These are phyloP conservation scores for Salix suchowensis DNA, from an alignment of 345 rosid species.

Conservation along the genomic window DNA sequence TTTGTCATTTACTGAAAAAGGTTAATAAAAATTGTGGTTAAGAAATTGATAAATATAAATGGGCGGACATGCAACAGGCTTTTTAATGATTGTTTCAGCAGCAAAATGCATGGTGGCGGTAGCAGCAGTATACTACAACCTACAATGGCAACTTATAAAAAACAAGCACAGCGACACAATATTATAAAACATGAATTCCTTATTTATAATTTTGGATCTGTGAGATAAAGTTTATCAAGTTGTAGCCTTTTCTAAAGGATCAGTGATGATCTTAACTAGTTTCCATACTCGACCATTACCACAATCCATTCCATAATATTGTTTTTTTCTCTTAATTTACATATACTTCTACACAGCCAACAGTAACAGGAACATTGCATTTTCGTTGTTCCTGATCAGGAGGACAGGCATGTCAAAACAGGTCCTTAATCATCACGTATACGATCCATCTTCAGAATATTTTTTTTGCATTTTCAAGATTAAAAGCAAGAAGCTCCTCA, in stretches of 20 bases:
- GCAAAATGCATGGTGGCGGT: neutral
- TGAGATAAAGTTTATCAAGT: neutral
- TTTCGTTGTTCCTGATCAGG: neutral
- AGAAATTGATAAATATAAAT: neutral
- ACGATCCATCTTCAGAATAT: neutral
- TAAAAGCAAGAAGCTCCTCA: neutral
- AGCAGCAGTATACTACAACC: neutral
- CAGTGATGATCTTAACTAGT: neutral
- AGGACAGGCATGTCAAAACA: neutral
- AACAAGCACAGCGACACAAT: slow-evolving; percentile 2
- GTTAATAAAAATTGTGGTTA: neutral
- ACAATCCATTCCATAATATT: neutral
- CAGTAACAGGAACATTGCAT: neutral
- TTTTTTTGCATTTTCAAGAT: neutral
- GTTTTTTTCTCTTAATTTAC: neutral
- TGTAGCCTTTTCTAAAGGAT: neutral
- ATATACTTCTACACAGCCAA: neutral
- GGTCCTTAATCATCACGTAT: neutral
- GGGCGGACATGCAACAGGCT: slow-evolving; percentile 6
- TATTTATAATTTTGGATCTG: neutral
- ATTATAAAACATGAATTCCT: neutral
- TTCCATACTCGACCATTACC: neutral
- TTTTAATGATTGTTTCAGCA: slow-evolving; percentile 10
- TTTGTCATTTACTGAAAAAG: slow-evolving; percentile 22
- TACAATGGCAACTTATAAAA: slow-evolving; percentile 11